A percentile compares a stretch with the other conserved stretches of the same genome.
Evolutionary conservation across 1,139 yeast species (phyloP).

Genomic region (Kodamaea derodonti): DNA sequence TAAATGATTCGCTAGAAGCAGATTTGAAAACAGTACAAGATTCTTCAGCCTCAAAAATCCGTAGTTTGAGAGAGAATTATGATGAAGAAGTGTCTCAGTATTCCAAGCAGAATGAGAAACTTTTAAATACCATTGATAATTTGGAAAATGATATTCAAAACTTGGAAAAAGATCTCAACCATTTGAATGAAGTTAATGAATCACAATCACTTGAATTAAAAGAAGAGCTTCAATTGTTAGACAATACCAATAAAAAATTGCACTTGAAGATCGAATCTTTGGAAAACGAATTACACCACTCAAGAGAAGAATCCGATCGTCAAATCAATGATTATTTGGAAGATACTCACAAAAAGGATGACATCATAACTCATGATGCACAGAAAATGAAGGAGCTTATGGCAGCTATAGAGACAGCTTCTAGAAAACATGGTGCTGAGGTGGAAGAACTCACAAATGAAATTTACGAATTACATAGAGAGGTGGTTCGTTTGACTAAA

Average conservation of each 20-base stretch:
- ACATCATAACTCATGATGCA: slow-evolving; percentile 20
- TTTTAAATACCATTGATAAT: slow-evolving; percentile 14
- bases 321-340: neutral
- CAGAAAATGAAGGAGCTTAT: slow-evolving; percentile 18
- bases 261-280: slow-evolving; percentile 10
- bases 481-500: slow-evolving; percentile 4
- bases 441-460: slow-evolving; percentile 10
- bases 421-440: slow-evolving; percentile 12
- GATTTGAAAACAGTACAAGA: neutral
- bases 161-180: slow-evolving; percentile 15
- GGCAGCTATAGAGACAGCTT: slow-evolving; percentile 15
- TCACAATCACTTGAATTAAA: slow-evolving; percentile 2
- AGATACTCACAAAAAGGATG: slow-evolving; percentile 14
- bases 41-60: neutral
- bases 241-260: slow-evolving; percentile 9
- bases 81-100: neutral
- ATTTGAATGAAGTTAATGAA: too few relatives aligned
- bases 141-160: slow-evolving; percentile 19
- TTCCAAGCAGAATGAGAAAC: neutral
- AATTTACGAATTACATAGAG: slow-evolving; percentile 11
- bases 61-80: neutral
- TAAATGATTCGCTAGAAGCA: neutral
- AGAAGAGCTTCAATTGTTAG: slow-evolving; percentile 9
- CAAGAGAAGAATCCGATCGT: neutral
- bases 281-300: slow-evolving; percentile 8